Conservation (phyloP, 176 grass and related monocot species). For the Sorghum bicolor region Sorghum_bicolor_NCBIv3 NC_012871.2:59970501-59971000, state of each 20-base stretch:
- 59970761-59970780: slow-evolving; percentile 31
- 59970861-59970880: not conserved
- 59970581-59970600: slow-evolving; percentile 1
- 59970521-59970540: slow-evolving; percentile 44
- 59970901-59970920: not conserved
- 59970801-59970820: not conserved
- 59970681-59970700: slow-evolving; percentile 31
- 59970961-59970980: not conserved
- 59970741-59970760: slow-evolving; percentile 50
- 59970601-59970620: not conserved
- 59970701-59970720: slow-evolving; percentile 31
- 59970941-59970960: not conserved
- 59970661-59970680: slow-evolving; percentile 47
- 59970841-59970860: not conserved
- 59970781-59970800: slow-evolving; percentile 21
- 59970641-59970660: not conserved
- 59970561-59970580: not conserved
- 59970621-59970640: slow-evolving; percentile 7
- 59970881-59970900: not conserved
- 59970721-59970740: slow-evolving; percentile 35
- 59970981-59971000: not conserved
- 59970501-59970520: slow-evolving; percentile 10
- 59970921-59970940: not conserved
- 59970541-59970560: slow-evolving; percentile 45
- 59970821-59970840: not conserved